Conservation (phyloP, 1,284 basidiomycete species). For the Ceratobasidium sp. region DNA sequence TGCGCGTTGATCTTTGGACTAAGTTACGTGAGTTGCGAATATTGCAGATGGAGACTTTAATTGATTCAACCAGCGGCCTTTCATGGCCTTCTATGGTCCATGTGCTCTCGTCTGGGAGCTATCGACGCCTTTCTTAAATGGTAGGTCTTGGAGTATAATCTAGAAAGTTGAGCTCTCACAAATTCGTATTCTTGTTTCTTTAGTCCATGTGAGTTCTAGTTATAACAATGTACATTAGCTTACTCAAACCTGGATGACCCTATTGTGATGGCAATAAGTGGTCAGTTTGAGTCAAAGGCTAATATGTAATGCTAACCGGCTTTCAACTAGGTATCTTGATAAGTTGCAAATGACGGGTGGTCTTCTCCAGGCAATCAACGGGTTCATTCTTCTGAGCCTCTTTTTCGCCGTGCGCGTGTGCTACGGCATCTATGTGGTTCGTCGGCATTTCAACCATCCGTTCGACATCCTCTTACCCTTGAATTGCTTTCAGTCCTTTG, state of each 20-base stretch:
- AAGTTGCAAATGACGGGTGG: constrained; percentile 77
- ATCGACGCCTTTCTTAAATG: constrained; percentile 79
- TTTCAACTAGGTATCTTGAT: constrained; percentile 70
- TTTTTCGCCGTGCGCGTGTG: constrained; percentile 73
- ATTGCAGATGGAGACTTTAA: constrained; percentile 13
- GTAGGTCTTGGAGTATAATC: constrained; percentile 50
- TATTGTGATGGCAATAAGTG: constrained; percentile 13
- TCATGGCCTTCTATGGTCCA: constrained; percentile 74
- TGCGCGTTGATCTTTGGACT: constrained; percentile 70
- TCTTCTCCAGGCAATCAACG: constrained; percentile 71
- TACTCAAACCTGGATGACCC: background rate
- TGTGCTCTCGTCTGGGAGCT: constrained; percentile 81
- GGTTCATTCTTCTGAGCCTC: constrained; percentile 65
- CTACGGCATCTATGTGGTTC: constrained; percentile 71
- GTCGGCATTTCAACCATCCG: constrained; percentile 48
- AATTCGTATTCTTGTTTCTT: background rate
- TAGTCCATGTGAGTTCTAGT: constrained; percentile 37
- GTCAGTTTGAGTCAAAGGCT: constrained; percentile 2
- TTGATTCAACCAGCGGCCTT: constrained; percentile 66
- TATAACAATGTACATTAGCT: background rate
- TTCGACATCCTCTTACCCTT: constrained; percentile 3
- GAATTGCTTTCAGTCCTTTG: constrained; percentile 61
- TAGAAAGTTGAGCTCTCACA: background rate
- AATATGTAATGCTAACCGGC: background rate
- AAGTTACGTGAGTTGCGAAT: constrained; percentile 64